Base-by-base conservation (phyloP, 1,284 basidiomycete genomes). In the Melampsora occidentalis region DNA sequence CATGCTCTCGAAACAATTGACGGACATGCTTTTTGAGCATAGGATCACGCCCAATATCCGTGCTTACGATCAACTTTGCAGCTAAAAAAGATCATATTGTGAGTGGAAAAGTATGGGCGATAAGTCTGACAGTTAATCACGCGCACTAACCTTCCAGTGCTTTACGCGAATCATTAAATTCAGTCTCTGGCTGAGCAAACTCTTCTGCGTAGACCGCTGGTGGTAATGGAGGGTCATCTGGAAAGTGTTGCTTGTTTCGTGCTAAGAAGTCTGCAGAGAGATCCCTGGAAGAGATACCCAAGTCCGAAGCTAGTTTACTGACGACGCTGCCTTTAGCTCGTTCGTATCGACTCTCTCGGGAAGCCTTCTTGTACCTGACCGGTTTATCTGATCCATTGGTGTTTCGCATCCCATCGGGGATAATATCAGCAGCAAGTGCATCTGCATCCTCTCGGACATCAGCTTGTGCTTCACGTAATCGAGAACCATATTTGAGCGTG, bases 1-100 rank as follows among this genome's bases (percentile, higher is more conserved):
- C 95, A 78, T 90, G 88, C 9, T 87, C 85, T 81, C 89, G 90
- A 86, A 96, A 95, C 35, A 89, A 84, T 69, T 89, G 87, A 70
- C 96, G 89, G 57, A 94, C 89, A 78, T 90, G 87, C 79, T 90
- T 89, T 72, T 93, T 88, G 63, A 99, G 87, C 22, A 94, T 85
- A 10, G 96, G 97, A 82, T 99, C 95, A 81, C 92, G 94, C 31
- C 93, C 92, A 25, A 99, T 87, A 83, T 99, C 97, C 1, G 91
- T 93, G 14, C 91, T 88, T 51, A 98, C 85, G 78, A 99, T 90
- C 86, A 92, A 88, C 76, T 92, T 89, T 9, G 95, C 93, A 48
- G 88, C 88, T 70, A 66, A 57, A 39, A 61, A 22, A 35, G 20
- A 61, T 46, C 35, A 46, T 16, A 46, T 46, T 16, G 42, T 16